A percentile compares a stretch with the other conserved stretches of the same genome.
phyloP scores from a whole-genome alignment of 1,284 basidiomycete genomes.

The Exobasidium rhododendri region DNA sequence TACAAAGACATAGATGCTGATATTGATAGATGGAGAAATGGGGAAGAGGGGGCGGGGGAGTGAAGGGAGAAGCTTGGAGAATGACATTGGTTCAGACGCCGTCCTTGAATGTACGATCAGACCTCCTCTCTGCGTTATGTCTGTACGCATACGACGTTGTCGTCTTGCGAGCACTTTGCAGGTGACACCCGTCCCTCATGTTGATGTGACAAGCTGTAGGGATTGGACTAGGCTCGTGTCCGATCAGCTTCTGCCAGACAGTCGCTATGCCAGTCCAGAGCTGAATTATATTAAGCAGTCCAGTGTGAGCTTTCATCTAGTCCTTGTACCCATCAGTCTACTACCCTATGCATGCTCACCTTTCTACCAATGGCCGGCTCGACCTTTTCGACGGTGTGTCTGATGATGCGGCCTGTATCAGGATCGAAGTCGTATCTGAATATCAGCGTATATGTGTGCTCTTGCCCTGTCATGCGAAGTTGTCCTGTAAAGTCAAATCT shows the following conservation, averaged over 20 bases:
- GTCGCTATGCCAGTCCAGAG: constrained; percentile 8
- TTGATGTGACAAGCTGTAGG: not conserved
- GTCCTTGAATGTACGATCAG: too few species aligned
- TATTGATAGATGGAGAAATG: not conserved
- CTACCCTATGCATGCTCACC: constrained; percentile 14
- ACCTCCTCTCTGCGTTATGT: not conserved
- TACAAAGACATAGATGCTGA: not conserved
- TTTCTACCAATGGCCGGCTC: constrained; percentile 46
- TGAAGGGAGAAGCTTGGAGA: too few species aligned
- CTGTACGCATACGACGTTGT: not conserved
- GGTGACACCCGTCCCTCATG: too few species aligned
- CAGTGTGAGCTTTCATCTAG: not conserved
- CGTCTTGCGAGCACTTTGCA: too few species aligned
- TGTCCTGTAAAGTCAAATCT: constrained; percentile 43
- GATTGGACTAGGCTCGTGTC: not conserved
- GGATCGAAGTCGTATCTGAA: constrained; percentile 48
- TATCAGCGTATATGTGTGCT: constrained; percentile 47
- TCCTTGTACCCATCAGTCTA: not conserved
- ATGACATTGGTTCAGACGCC: too few species aligned
- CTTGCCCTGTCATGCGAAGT: constrained; percentile 31
- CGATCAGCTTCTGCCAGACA: constrained; percentile 7
- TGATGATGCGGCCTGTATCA: constrained; percentile 36
- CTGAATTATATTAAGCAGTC: not conserved
- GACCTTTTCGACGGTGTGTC: constrained; percentile 48
- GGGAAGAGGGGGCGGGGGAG: too few species aligned